These are phyloP conservation scores for Sugiyamaella grinbergsii DNA, from an alignment of 1,139 yeast species.

Conservation along the genomic window DNA sequence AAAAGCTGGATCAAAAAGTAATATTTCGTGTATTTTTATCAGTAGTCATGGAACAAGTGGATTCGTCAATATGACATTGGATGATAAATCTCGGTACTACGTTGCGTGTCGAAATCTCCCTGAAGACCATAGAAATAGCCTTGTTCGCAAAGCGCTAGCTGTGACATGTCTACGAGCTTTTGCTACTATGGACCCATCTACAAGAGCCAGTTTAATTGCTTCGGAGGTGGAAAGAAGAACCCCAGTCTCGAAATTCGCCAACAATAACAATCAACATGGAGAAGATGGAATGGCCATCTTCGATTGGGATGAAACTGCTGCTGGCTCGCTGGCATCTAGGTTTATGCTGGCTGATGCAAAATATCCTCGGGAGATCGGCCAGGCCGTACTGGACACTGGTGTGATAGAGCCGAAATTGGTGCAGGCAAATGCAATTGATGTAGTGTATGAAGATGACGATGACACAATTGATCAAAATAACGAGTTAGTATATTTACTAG, in stretches of 20 bases:
- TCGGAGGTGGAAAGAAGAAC: conserved; percentile 26
- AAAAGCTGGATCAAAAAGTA: conserved; percentile 17
- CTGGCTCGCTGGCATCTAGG: conserved; percentile 69
- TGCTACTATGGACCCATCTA: conserved; percentile 51
- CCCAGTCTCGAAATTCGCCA: conserved; percentile 2
- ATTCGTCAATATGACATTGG: conserved; percentile 62
- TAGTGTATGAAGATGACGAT: conserved; percentile 63
- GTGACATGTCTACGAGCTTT: conserved; percentile 69
- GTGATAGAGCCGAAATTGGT: conserved; percentile 57
- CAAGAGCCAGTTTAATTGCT: conserved; percentile 31
- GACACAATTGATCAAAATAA: conserved; percentile 66
- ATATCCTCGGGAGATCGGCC: conserved; percentile 61
- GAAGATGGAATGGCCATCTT: conserved; percentile 22
- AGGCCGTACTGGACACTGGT: conserved; percentile 55
- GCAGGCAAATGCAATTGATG: conserved; percentile 65
- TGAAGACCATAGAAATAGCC: conserved; percentile 53
- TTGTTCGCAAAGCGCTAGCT: conserved; percentile 75
- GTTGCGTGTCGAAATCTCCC: conserved; percentile 76
- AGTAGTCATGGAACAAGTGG: conserved; percentile 71
- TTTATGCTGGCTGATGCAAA: conserved; percentile 55
- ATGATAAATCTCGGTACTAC: conserved; percentile 65
- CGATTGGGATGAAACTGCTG: conserved; percentile 70
- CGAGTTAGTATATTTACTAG: conserved; percentile 69
- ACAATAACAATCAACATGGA: background rate
- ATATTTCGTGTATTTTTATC: conserved; percentile 62